Evolutionary conservation across 1,139 yeast species (phyloP), one percentile per base, ranked within the genome.

Genomic region (Saccharomyces hybrid): DNA sequence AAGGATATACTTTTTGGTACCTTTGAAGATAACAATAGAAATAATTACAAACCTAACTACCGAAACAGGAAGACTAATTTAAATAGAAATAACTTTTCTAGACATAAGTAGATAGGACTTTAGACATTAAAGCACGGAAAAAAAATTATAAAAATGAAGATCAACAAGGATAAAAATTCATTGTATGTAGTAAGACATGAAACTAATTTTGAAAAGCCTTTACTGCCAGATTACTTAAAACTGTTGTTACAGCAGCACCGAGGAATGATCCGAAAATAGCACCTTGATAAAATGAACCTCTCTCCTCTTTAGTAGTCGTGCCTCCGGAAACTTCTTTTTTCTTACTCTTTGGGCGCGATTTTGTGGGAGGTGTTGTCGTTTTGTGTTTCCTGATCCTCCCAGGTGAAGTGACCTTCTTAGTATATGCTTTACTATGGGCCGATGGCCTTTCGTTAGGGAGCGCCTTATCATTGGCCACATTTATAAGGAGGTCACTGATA

Each of bases 1-100:
- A 70, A 68, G 50, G 60, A 58, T n/a, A 62, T 60, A 46, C 52
- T 70, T n/a, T 69, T 69, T 60, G 69, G 66, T 2, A 49, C 53
- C 2, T 38, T 47, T 14, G 60, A 47, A 28, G 47, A 46, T 44
- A 57, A 52, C 25, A 41, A 49, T 14, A 47, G 48, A 47, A 49
- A 54, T 47, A 54, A 52, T 25, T 46, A 42, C 11, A 47, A 51
- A 26, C 19, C 38, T 6, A 25, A 46, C 28, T 38, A 31, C 42
- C 32, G 13, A 48, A 47, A 25, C 3, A 52, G 41, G 16, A 49
- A 49, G 23, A 16, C 16, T 42, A 51, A 28, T 31, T 16, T 25
- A 11, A 55, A 52, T 41, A 50, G 46, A 42, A 19, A 28, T 5
- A 48, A 47, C 41, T 28, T 46, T 38, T 50, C 32, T 47, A 50